These are phyloP conservation scores for Avicennia marina DNA, from an alignment of 257 asterid species.

Conservation along the genomic window DNA sequence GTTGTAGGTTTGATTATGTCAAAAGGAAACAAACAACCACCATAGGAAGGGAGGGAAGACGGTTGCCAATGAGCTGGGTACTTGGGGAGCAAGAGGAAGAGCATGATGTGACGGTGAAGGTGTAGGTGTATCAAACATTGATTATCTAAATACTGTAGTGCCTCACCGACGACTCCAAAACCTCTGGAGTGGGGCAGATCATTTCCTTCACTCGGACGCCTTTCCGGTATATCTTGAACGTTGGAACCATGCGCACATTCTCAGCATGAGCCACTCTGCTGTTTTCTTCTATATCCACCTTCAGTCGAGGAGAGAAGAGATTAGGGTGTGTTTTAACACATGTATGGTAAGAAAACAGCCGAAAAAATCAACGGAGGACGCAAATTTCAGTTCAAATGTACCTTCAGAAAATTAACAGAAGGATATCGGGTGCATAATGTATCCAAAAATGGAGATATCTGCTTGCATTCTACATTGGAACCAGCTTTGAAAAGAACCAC, in stretches of 20 bases:
- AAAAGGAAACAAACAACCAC: no score
- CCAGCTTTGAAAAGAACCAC: conserved; percentile 61
- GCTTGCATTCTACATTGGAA: conserved; percentile 48
- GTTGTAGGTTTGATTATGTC: no score
- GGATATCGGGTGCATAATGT: conserved; percentile 65
- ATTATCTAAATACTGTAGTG: conserved; percentile 52
- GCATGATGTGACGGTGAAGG: no score
- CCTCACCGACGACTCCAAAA: conserved; percentile 78
- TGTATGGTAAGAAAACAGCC: no score
- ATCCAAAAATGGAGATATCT: conserved; percentile 60
- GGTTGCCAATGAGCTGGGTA: conserved; percentile 10
- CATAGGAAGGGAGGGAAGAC: conserved; percentile 4
- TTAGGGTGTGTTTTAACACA: neutral
- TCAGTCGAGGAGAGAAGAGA: neutral
- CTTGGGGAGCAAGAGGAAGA: neutral
- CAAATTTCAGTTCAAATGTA: conserved; percentile 8
- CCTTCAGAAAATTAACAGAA: conserved; percentile 75
- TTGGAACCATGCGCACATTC: conserved; percentile 66
- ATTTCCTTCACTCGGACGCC: conserved; percentile 72
- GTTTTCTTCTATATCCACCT: conserved; percentile 46
- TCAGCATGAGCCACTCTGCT: conserved; percentile 54
- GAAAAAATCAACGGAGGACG: neutral
- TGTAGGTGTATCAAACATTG: no score
- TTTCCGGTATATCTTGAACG: conserved; percentile 69
- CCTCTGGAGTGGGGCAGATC: conserved; percentile 75